Evolutionary conservation across 2,329 filamentous ascomycete species (phyloP).

Genomic region (Alternaria infectoria): DNA sequence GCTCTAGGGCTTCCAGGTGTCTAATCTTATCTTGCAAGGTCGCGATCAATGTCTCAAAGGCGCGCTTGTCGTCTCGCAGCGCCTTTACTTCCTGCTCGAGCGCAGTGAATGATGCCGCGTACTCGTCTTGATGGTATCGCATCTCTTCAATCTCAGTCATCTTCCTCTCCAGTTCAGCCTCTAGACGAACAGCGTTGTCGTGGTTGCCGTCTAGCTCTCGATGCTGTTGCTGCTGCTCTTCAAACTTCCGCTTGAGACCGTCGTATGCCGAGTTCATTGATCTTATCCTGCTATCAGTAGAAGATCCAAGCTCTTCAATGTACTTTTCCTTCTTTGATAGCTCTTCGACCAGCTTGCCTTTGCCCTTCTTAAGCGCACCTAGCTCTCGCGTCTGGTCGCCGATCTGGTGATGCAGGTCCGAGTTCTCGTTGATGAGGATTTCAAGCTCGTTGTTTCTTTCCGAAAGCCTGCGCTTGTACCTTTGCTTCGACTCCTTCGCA

Average conservation of each 20-base stretch:
- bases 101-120: slow-evolving; percentile 28
- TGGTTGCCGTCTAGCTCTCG: slow-evolving; percentile 12
- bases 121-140: slow-evolving; percentile 30
- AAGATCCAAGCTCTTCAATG: slow-evolving; percentile 32
- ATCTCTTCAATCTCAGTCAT: slow-evolving; percentile 37
- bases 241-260: slow-evolving; percentile 24
- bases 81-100: slow-evolving; percentile 39
- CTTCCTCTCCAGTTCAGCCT: slow-evolving; percentile 31
- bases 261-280: slow-evolving; percentile 31
- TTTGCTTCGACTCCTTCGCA: slow-evolving; percentile 32
- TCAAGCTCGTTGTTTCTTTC: slow-evolving; percentile 39
- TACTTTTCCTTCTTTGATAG: slow-evolving; percentile 35
- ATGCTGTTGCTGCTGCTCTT: slow-evolving; percentile 21
- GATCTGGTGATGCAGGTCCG: slow-evolving; percentile 34
- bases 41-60: slow-evolving; percentile 38
- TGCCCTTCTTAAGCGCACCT: slow-evolving; percentile 27
- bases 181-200: slow-evolving; percentile 14
- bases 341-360: slow-evolving; percentile 29
- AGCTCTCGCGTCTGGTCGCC: slow-evolving; percentile 34
- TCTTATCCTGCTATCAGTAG: slow-evolving; percentile 27
- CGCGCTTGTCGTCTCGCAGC: slow-evolving; percentile 39
- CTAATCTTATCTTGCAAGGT: slow-evolving; percentile 40
- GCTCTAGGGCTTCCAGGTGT: slow-evolving; percentile 32
- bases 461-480: slow-evolving; percentile 40
- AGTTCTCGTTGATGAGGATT: slow-evolving; percentile 35